phyloP scores from a whole-genome alignment of 1,139 yeast genomes.

The Zygosaccharomyces pseudobailii region DNA sequence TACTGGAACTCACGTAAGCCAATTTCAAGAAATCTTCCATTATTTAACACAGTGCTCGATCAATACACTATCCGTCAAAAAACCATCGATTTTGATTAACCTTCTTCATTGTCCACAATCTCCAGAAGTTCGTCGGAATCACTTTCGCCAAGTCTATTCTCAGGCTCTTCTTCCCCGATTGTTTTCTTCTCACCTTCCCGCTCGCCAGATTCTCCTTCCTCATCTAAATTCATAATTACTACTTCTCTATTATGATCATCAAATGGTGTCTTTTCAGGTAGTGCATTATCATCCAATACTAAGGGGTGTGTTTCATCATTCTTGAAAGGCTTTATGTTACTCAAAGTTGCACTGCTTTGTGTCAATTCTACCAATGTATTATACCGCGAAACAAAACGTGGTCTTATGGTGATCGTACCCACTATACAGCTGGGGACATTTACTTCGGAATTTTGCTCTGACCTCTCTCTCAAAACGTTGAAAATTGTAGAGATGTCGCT shows the following conservation, averaged over 20 bases:
- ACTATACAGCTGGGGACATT: constrained; percentile 22
- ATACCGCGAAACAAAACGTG: constrained; percentile 33
- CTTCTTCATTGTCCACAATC: constrained; percentile 12
- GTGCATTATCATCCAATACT: constrained; percentile 26
- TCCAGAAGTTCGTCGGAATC: constrained; percentile 23
- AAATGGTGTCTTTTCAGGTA: neutral
- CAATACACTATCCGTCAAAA: neutral
- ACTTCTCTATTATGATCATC: constrained; percentile 7
- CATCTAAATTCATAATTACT: constrained; percentile 21
- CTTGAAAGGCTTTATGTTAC: constrained; percentile 30
- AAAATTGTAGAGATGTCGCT: constrained; percentile 32
- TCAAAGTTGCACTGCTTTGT: constrained; percentile 31
- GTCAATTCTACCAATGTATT: constrained; percentile 34
- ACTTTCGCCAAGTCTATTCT: neutral
- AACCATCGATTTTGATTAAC: neutral
- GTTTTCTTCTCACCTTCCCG: too few species aligned
- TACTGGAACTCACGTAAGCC: neutral
- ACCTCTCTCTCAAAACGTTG: constrained; percentile 26
- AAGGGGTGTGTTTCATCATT: constrained; percentile 32
- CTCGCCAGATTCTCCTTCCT: constrained; percentile 3
- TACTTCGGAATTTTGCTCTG: constrained; percentile 19
- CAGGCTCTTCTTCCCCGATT: neutral
- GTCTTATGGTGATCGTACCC: constrained; percentile 20
- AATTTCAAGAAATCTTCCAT: neutral
- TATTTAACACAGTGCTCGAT: neutral